Conservation (phyloP, 768 basidiomycete species). For the Daedaleopsis sinensis region DNA sequence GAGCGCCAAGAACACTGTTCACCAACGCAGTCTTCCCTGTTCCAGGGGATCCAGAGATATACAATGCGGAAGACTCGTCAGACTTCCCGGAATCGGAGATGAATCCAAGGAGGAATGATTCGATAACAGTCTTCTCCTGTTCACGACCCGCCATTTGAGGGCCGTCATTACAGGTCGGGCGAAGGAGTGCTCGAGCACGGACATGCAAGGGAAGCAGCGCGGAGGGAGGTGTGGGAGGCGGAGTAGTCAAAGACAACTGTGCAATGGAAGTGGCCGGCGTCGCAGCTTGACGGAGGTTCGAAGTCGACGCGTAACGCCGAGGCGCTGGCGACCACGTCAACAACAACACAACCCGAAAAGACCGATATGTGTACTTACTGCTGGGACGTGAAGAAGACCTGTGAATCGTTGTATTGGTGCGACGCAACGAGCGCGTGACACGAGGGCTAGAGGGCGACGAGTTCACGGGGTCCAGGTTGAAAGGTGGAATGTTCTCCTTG, state of each 20-base stretch:
- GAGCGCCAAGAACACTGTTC: constrained; percentile 55
- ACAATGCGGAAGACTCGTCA: constrained; percentile 54
- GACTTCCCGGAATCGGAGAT: constrained; percentile 36
- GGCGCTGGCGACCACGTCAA: constrained; percentile 35
- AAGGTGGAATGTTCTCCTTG: constrained; percentile 82
- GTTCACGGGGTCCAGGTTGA: constrained; percentile 41
- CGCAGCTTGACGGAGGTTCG: constrained; percentile 36
- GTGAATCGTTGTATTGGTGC: constrained; percentile 37
- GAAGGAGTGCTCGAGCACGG: constrained; percentile 70
- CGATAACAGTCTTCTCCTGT: constrained; percentile 59
- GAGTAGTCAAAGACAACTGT: constrained; percentile 53
- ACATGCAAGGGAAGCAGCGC: constrained; percentile 50
- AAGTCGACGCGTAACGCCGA: constrained; percentile 53
- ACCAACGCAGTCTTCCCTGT: constrained; percentile 91
- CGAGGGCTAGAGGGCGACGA: constrained; percentile 30
- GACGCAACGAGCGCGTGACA: constrained; percentile 41
- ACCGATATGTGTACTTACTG: constrained; percentile 40
- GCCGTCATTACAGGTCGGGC: constrained; percentile 65
- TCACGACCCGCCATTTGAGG: constrained; percentile 69
- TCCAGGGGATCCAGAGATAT: constrained; percentile 92
- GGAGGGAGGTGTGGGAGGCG: constrained; percentile 60
- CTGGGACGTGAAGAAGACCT: constrained; percentile 47
- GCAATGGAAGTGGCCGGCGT: constrained; percentile 50
- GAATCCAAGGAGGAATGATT: constrained; percentile 62
- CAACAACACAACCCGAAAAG: neutral